These are phyloP conservation scores for Xerocomus spinulosus DNA, from an alignment of 768 basidiomycete species.

Conservation along the genomic window DNA sequence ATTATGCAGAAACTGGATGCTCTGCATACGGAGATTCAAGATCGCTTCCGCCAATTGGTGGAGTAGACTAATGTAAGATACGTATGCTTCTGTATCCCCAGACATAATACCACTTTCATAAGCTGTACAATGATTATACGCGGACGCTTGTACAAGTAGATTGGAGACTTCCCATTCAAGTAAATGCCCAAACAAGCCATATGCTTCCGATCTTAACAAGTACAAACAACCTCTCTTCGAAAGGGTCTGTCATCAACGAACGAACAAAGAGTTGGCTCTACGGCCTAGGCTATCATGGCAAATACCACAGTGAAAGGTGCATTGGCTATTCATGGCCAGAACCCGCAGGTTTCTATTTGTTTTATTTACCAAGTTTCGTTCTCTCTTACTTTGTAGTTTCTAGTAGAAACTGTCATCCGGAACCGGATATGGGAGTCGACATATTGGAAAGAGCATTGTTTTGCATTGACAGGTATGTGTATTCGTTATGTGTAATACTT, in stretches of 20 bases:
- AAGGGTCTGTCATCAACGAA: neutral
- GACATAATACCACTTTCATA: slow-evolving; percentile 20
- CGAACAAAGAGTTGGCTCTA: neutral
- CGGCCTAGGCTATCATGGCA: slow-evolving; percentile 56
- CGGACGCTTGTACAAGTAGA: too few species aligned
- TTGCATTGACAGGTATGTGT: slow-evolving; percentile 81
- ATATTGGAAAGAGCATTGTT: slow-evolving; percentile 99
- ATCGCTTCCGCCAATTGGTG: slow-evolving; percentile 84
- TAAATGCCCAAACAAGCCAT: slow-evolving; percentile 37
- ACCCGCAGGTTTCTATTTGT: slow-evolving; percentile 73
- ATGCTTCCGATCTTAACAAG: slow-evolving; percentile 18
- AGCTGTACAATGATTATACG: too few species aligned
- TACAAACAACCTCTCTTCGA: slow-evolving; percentile 14
- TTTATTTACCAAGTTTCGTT: neutral
- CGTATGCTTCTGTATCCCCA: slow-evolving; percentile 17
- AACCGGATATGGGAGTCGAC: slow-evolving; percentile 91
- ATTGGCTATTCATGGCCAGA: slow-evolving; percentile 89
- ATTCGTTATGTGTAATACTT: neutral
- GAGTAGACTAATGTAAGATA: slow-evolving; percentile 45
- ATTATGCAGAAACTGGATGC: slow-evolving; percentile 81
- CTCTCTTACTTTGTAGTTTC: slow-evolving; percentile 49
- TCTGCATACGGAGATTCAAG: slow-evolving; percentile 81
- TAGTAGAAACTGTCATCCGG: slow-evolving; percentile 95
- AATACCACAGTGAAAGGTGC: slow-evolving; percentile 91
- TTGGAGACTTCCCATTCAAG: too few species aligned